These are phyloP conservation scores for Letharia lupina DNA, from an alignment of 495 filamentous ascomycete genomes.

Conservation along the genomic window DNA sequence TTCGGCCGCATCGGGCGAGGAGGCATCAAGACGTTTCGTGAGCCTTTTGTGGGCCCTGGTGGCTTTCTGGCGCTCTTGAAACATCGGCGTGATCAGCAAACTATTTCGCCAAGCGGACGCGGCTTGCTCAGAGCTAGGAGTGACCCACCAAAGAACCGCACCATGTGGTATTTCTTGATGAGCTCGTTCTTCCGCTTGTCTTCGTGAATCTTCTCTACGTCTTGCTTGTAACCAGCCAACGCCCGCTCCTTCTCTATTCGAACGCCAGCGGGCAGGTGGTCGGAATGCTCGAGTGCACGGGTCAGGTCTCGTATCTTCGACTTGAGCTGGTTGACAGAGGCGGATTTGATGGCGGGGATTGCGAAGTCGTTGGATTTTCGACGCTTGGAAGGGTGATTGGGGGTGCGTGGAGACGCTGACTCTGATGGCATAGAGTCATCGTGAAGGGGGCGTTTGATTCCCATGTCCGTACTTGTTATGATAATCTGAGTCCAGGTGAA, in stretches of 20 bases:
- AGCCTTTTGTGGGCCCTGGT: conserved; percentile 59
- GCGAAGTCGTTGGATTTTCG: not conserved
- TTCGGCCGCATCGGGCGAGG: conserved; percentile 25
- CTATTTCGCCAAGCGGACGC: not conserved
- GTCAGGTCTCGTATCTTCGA: conserved; percentile 46
- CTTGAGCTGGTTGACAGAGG: conserved; percentile 24
- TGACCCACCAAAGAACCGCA: conserved; percentile 72
- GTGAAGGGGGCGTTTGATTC: not conserved
- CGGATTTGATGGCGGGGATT: conserved; percentile 13
- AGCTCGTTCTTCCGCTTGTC: conserved; percentile 59
- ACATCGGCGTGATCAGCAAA: not conserved
- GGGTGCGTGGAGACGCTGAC: not conserved
- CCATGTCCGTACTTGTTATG: not conserved
- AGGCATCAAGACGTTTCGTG: conserved; percentile 39
- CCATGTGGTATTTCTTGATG: conserved; percentile 87
- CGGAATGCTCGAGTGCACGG: conserved; percentile 50
- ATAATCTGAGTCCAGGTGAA: not conserved
- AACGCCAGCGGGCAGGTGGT: conserved; percentile 64
- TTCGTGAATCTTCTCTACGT: conserved; percentile 48
- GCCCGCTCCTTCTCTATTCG: conserved; percentile 74
- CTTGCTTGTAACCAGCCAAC: conserved; percentile 62
- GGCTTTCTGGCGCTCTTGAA: conserved; percentile 76
- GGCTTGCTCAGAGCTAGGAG: not conserved
- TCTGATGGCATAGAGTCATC: not conserved
- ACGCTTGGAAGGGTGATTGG: not conserved